phyloP scores from a whole-genome alignment of 208 protist genomes.

The Acanthamoeba royreba region DNA sequence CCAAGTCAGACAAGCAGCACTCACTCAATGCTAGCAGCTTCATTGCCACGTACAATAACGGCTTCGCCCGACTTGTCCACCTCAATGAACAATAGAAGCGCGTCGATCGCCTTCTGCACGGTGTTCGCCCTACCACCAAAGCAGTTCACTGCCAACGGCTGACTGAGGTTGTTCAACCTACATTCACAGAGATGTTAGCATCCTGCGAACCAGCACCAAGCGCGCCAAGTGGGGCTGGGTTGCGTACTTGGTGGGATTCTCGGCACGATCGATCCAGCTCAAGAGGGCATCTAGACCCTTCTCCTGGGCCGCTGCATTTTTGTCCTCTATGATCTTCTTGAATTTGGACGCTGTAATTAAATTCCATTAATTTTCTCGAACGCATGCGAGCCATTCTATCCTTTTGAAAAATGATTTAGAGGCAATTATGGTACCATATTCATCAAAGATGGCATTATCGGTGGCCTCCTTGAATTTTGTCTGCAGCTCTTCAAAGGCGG shows the following conservation, averaged over 20 bases:
- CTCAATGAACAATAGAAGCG: slow-evolving; percentile 32
- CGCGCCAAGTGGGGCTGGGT: too few relatives aligned
- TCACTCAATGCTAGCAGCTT: not conserved
- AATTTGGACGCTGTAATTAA: slow-evolving; percentile 37
- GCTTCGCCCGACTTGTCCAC: slow-evolving; percentile 17
- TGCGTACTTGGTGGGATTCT: slow-evolving; percentile 52
- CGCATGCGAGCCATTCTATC: not conserved
- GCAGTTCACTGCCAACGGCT: not conserved
- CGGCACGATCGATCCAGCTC: slow-evolving; percentile 36
- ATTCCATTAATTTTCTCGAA: not conserved
- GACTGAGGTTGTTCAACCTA: slow-evolving; percentile 9
- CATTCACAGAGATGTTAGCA: not conserved
- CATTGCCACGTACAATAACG: not conserved
- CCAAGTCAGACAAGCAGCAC: not conserved
- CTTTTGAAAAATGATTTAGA: not conserved
- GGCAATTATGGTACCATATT: not conserved
- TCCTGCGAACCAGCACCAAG: too few relatives aligned
- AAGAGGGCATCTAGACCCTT: slow-evolving; percentile 40
- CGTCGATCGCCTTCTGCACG: slow-evolving; percentile 20
- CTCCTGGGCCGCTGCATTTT: slow-evolving; percentile 48
- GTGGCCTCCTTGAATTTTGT: slow-evolving; percentile 35
- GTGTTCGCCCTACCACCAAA: slow-evolving; percentile 30
- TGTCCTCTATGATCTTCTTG: slow-evolving; percentile 50
- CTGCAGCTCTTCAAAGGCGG: slow-evolving; percentile 26
- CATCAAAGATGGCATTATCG: slow-evolving; percentile 48